A percentile compares a stretch with the other conserved stretches of the same genome.
Evolutionary conservation across 1,284 basidiomycete species (phyloP).

Genomic region (Sporisorium graminicola): DNA sequence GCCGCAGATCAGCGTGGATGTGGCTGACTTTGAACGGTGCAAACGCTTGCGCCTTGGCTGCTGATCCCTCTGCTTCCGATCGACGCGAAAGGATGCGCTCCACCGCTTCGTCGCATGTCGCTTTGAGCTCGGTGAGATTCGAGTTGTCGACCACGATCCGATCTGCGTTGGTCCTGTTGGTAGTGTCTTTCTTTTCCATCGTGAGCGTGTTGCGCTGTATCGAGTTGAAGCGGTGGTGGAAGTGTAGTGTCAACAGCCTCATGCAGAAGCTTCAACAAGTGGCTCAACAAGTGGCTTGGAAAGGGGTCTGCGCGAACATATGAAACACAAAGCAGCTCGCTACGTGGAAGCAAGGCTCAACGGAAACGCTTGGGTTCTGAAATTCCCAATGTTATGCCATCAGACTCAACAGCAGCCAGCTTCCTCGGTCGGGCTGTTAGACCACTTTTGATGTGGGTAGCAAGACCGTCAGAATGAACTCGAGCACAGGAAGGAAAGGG

Average conservation of each 20-base stretch:
- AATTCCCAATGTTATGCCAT: background rate
- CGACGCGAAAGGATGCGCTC: conserved; percentile 50
- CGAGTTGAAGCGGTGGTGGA: background rate
- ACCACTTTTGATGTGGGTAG: too few species aligned
- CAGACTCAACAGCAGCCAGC: background rate
- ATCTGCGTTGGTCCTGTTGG: conserved; percentile 18
- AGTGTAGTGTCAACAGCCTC: background rate
- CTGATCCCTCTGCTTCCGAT: conserved; percentile 27
- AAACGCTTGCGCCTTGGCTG: conserved; percentile 26
- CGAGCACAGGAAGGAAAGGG: background rate
- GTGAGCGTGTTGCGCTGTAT: background rate
- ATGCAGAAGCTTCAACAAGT: background rate
- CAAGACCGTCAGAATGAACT: too few species aligned
- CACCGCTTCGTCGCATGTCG: conserved; percentile 64
- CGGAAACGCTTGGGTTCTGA: background rate
- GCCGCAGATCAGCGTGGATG: conserved; percentile 56
- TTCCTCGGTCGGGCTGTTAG: too few species aligned
- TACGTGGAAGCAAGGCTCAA: conserved; percentile 2
- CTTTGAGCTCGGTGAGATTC: conserved; percentile 61
- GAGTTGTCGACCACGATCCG: conserved; percentile 61
- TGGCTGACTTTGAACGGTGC: conserved; percentile 62
- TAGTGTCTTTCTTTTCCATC: conserved; percentile 14
- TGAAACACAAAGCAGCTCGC: conserved; percentile 1
- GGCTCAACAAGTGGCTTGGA: background rate
- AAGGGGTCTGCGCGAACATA: background rate